Base-by-base conservation (phyloP, 2,329 filamentous ascomycete genomes). In the Talaromyces amestolkiae region DNA sequence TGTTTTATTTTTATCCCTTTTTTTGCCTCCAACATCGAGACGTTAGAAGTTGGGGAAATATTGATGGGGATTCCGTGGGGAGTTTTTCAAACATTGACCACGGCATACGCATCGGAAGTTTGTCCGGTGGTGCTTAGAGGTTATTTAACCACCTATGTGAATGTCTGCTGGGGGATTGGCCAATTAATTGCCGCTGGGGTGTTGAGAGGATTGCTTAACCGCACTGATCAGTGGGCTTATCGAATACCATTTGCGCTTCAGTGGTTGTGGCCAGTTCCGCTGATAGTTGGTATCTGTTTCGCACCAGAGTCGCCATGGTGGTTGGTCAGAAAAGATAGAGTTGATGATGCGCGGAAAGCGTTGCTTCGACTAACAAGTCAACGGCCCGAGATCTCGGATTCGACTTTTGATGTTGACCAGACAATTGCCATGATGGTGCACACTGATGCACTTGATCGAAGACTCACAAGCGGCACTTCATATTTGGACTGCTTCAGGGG, bases 351-450 rank as follows among this genome's bases (percentile, higher is more conserved):
- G 31, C 82, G 82, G 70, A 75, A 74, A 61, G 67, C 77, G 9
- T 69, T 80, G 37, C 68, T 73, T 63, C 72, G 80, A 66, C 70
- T 88, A 63, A 83, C 85, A 5, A 78, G 77, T 69, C 56, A 13
- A 43, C 56, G 37, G 7, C 51, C 74, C 11, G 72, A 74, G 7
- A 31, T 43, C 8, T 68, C 69, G 1, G 88, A 92, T 66, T 88
- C 86, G 0, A 85, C 89, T 66, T 93, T 94, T 71, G 86, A 96
- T 72, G 86, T 90, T 15, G 90, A 96, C 67, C 91, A 95, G 78
- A 95, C 91, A 0, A 83, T 96, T 60, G 89, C 91, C 71, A 95
- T 96, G 91, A 96, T 97, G 90, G 87, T 92, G 1, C 91, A 95
- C 74, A 96, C 92, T 0, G 93, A 90, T 0, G 89, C 90, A 0